These are phyloP conservation scores for Starmerella floricola DNA, from an alignment of 805 yeast species.

Conservation along the genomic window DNA sequence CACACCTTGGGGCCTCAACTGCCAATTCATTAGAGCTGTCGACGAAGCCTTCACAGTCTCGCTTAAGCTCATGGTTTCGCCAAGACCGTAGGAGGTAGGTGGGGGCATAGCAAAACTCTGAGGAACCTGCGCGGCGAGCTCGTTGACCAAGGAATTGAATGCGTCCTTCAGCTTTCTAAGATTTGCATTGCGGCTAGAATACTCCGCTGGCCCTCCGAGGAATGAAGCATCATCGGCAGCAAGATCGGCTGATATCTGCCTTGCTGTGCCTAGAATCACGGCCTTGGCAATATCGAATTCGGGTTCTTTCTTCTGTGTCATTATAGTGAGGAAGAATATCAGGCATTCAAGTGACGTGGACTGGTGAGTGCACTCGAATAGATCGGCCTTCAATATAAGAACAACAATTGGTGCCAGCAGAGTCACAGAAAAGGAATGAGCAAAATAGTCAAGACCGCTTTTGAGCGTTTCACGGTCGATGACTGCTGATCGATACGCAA, in stretches of 20 bases:
- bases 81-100: background rate
- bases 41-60: constrained; percentile 5
- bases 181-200: too few relatives aligned
- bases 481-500: constrained; percentile 44
- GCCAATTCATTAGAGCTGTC: constrained; percentile 13
- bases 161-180: constrained; percentile 1
- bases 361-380: constrained; percentile 23
- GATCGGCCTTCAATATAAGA: constrained; percentile 37
- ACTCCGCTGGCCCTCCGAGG: background rate
- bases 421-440: constrained; percentile 62
- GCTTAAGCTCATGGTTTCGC: constrained; percentile 1
- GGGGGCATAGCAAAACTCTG: background rate
- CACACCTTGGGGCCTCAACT: constrained; percentile 16
- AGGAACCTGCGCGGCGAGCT: constrained; percentile 1
- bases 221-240: background rate
- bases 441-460: constrained; percentile 76
- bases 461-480: constrained; percentile 48
- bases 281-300: constrained; percentile 6
- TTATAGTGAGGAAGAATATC: constrained; percentile 7
- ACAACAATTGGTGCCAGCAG: constrained; percentile 42
- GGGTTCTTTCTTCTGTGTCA: constrained; percentile 2
- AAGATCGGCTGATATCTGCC: background rate
- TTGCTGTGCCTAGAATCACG: background rate
- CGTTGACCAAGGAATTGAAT: constrained; percentile 1
- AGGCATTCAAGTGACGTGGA: constrained; percentile 15